Base-by-base conservation (phyloP, 2,329 filamentous ascomycete species). In the Paraconiothyrium brasiliense region DNA sequence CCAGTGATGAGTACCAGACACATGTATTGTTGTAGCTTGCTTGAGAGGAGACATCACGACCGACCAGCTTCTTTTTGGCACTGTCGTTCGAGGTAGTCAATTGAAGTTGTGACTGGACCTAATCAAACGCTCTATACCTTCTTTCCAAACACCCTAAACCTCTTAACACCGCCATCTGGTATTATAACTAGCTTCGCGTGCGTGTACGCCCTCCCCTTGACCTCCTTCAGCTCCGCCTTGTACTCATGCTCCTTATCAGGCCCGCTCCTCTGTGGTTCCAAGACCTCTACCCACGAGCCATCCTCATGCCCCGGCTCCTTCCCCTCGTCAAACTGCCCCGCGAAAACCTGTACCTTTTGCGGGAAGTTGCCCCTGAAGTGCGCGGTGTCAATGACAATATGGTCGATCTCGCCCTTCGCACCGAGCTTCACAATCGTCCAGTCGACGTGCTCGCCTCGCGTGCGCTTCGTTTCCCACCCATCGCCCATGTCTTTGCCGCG, bases 121-220 rank as follows among this genome's bases (percentile, higher is more conserved):
- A 20, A 20, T 20, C 1, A 1, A 30, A 16, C 41, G 41, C 49
- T 60, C 63, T 54, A 71, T 10, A 66, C 64, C 59, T 67, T 73
- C 66, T 85, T 88, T 2, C 90, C 92, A 77, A 92, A 89, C 1
- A 94, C 88, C 49, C 93, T 87, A 67, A 97, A 86, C 66, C 94
- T 84, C 87, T 97, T 97, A 2, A 97, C 91, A 27, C 94, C 94
- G 37, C 94, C 94, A 78, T 98, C 94, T 0, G 94, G 94, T 69
- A 97, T 92, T 76, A 97, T 95, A 37, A 92, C 91, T 76, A 98
- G 83, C 85, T 97, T 97, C 24, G 94, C 89, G 80, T 95, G 93
- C 13, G 91, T 93, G 72, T 92, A 91, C 2, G 83, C 81, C 74
- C 83, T 84, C 41, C 87, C 87, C 67, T 84, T 81, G 20, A 87